Evolutionary conservation across 2,329 filamentous ascomycete genomes (phyloP), one percentile per base, ranked within the genome.

Genomic region (Colletotrichum chrysophilum): DNA sequence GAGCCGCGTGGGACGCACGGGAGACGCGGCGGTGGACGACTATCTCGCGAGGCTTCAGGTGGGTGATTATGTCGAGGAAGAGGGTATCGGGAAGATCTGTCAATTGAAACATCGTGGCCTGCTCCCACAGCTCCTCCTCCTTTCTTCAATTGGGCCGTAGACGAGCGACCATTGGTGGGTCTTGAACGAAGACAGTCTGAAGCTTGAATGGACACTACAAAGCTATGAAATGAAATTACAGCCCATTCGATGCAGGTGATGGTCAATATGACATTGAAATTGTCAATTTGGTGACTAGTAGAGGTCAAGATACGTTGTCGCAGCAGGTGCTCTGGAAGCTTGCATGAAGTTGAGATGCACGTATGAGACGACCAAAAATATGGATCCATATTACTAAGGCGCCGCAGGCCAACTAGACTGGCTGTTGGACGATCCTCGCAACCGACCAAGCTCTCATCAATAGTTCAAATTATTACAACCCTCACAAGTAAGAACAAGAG

Each of bases 51-150:
- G 91, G 86, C 1, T 87, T 81, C 18, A 93, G 84, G 77, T 88
- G 80, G 4, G 79, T 83, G 43, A 90, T 75, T 70, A 93, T 83
- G 65, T 91, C 85, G 74, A 91, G 84, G 78, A 93, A 92, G 62
- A 93, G 80, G 68, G 92, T 90, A 78, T 87, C 86, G n/a, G 91
- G 91, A 52, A 93, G 84, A 18, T 86, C 82, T 12, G 83, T 84
- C 34, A 89, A 32, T 21, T 71, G 82, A 75, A 86, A 82, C 81
- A 82, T 83, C 55, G 21, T 28, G 55, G 78, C 24, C 28, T 32
- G 5, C 7, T 16, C 24, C 28, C 24, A 1, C 24, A 9, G 52
- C 13, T 26, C 30, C 28, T 32, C n/a, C 43, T 14, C 0, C 43
- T 12, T 48, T 48, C 43, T 21, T 48, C n/a, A 48, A 21, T 48